Base-by-base conservation (phyloP, 2,329 filamentous ascomycete genomes). In the Leptographium procerum region DNA sequence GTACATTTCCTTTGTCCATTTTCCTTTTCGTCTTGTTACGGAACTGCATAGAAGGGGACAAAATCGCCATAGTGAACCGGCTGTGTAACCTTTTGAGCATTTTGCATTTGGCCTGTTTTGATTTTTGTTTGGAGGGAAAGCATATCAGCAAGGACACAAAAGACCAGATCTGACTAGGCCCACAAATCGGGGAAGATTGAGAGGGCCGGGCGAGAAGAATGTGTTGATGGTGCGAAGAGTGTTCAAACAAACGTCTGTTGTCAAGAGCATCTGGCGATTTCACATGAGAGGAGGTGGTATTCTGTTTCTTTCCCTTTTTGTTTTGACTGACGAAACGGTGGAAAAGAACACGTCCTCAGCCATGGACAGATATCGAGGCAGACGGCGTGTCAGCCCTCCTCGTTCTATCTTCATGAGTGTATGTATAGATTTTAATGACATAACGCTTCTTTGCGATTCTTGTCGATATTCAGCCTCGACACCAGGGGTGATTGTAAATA, bases 361-460 rank as follows among this genome's bases (percentile, higher is more conserved):
- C 34, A 52, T 47, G 47, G 16, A 57, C 26, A 28, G 14, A 52
- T n/a, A 33, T 31, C 13, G 50, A 40, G 51, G 40, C 48, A 16
- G 40, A 33, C 29, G 29, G 51, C 4, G 19, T 26, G 14, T 48
- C 11, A 22, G 50, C 50, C 31, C 26, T 40, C 22, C 22, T 54
- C 45, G 56, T 55, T 57, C 55, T 33, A 40, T 54, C 53, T 51
- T 57, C 54, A 59, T 57, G 56, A 59, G 47, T 34, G 51, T 56
- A 61, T 59, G 52, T 60, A 58, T 61, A 61, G 60, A 61, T 56
- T 31, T 56, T 59, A 57, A 61, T 61, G 60, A 59, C 54, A 57
- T 57, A 56, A 56, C 56, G 53, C 33, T 53, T 58, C 52, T 24
- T 16, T 40, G 26, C 7, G 31, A 4, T n/a, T 22, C 5, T n/a